phyloP scores from a whole-genome alignment of 2,329 filamentous ascomycete genomes.

The Aureobasidium sp. region DNA sequence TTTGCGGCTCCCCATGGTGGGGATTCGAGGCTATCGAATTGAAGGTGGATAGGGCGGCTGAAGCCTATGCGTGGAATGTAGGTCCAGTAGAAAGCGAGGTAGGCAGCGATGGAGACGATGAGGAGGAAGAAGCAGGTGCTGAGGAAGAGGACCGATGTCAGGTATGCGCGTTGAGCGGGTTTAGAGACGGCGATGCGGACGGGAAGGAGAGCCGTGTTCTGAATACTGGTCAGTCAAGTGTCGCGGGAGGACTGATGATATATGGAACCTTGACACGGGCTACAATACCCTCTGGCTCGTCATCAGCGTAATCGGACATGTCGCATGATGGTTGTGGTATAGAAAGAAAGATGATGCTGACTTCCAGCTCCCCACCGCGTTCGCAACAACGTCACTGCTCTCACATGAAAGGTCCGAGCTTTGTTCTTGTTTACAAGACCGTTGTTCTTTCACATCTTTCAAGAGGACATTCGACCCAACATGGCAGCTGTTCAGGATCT shows the following conservation, averaged over 20 bases:
- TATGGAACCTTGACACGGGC: not conserved
- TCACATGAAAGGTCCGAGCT: conserved; percentile 7
- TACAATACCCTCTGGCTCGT: conserved; percentile 4
- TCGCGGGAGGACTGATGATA: not conserved
- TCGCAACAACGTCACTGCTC: conserved; percentile 1
- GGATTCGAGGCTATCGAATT: conserved; percentile 49
- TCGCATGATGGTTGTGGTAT: conserved; percentile 6
- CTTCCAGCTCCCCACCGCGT: not conserved
- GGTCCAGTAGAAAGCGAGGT: conserved; percentile 60
- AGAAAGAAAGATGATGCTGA: conserved; percentile 5
- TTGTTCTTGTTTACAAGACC: not conserved
- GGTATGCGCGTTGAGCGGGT: conserved; percentile 56
- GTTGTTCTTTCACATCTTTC: not conserved
- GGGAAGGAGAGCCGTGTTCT: conserved; percentile 50
- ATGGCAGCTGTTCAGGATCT: not conserved
- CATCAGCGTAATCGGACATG: conserved; percentile 13
- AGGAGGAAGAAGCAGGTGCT: conserved; percentile 50
- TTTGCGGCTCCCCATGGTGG: conserved; percentile 45
- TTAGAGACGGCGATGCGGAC: conserved; percentile 53
- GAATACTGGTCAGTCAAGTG: not conserved
- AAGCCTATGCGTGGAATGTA: conserved; percentile 62
- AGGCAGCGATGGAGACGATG: conserved; percentile 52
- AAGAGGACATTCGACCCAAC: not conserved
- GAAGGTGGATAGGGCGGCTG: conserved; percentile 55
- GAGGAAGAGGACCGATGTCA: conserved; percentile 52